Conservation (phyloP, 2,329 filamentous ascomycete genomes). For the Clarireedia homoeocarpa region DNA sequence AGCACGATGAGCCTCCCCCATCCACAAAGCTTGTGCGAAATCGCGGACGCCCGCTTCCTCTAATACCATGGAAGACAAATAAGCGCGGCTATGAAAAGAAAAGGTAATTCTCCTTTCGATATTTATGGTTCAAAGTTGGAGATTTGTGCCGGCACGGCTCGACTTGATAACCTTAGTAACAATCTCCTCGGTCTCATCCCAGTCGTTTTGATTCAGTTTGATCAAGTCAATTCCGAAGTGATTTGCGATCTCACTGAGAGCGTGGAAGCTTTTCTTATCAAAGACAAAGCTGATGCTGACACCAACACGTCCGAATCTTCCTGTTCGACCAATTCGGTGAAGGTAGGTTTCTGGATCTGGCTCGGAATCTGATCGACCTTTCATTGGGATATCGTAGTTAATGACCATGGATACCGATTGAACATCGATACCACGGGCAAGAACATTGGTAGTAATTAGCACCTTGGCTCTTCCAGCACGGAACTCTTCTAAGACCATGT, state of each 20-base stretch:
- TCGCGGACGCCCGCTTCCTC: constrained; percentile 5
- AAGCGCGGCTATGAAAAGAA: not conserved
- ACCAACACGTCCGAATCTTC: constrained; percentile 91
- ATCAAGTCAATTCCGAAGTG: constrained; percentile 77
- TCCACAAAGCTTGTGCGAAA: not conserved
- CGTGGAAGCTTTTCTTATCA: constrained; percentile 71
- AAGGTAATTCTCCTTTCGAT: not conserved
- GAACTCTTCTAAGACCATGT: constrained; percentile 79
- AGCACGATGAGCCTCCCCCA: not conserved
- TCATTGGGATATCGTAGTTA: constrained; percentile 86
- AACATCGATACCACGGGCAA: constrained; percentile 93
- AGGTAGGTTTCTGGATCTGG: constrained; percentile 94
- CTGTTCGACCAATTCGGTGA: constrained; percentile 94
- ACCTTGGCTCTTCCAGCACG: constrained; percentile 84
- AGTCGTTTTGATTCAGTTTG: constrained; percentile 75
- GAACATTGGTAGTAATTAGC: constrained; percentile 93
- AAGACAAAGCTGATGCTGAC: constrained; percentile 94
- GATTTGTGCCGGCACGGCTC: constrained; percentile 49
- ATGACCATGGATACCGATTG: constrained; percentile 93
- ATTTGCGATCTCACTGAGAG: constrained; percentile 69
- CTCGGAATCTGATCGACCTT: constrained; percentile 67
- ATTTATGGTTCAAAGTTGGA: constrained; percentile 14
- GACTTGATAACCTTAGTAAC: constrained; percentile 78
- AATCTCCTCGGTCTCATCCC: constrained; percentile 79
- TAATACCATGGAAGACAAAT: constrained; percentile 2